These are phyloP conservation scores for Nitzschia palea DNA, from an alignment of 108 stramenopile species.

Conservation along the genomic window DNA sequence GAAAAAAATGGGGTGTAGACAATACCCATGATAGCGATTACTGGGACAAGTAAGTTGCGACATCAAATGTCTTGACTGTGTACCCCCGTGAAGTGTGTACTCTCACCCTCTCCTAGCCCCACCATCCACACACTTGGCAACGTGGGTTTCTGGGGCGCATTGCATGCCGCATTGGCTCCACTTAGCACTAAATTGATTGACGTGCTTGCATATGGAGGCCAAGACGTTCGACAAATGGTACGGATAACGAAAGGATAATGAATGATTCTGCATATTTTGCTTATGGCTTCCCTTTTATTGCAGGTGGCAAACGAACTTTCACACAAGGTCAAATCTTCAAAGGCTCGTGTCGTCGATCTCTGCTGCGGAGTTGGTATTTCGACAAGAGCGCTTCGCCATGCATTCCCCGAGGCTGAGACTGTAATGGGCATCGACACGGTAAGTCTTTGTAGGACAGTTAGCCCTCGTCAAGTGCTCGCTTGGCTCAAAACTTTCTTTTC, in stretches of 20 bases:
- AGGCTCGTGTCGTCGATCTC: constrained; percentile 57
- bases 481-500: too few relatives aligned
- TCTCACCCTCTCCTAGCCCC: constrained; percentile 10
- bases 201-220: constrained; percentile 70
- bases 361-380: constrained; percentile 85
- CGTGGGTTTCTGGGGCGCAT: constrained; percentile 33
- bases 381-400: constrained; percentile 64
- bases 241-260: neutral
- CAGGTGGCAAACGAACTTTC: neutral
- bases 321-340: neutral
- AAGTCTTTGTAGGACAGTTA: too few relatives aligned
- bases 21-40: constrained; percentile 27
- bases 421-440: constrained; percentile 70
- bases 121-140: constrained; percentile 52
- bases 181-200: constrained; percentile 79
- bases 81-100: too few relatives aligned
- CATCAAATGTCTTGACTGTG: too few relatives aligned
- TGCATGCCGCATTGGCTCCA: constrained; percentile 82
- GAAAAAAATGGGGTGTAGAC: constrained; percentile 29
- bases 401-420: constrained; percentile 66
- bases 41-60: constrained; percentile 27
- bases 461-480: too few relatives aligned
- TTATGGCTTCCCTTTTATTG: neutral
- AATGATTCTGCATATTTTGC: neutral
- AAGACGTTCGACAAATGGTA: constrained; percentile 51